Evolutionary conservation across 192 early-diverging fungal species (phyloP).

Genomic region (Backusella westeae): DNA sequence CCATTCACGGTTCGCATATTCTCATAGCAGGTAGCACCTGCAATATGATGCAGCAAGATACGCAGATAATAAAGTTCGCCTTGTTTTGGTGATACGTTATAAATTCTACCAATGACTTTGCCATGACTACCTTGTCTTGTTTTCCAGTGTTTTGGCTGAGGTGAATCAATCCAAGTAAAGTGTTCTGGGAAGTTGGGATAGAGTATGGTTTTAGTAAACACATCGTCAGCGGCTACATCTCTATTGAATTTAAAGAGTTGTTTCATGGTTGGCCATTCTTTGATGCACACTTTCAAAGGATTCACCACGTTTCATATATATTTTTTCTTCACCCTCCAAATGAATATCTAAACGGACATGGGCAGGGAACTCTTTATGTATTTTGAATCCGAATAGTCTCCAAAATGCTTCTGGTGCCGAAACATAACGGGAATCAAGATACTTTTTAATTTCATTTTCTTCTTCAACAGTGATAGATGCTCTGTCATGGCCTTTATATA

Average conservation of each 20-base stretch:
- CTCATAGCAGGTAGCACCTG: neutral
- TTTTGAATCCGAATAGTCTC: slow-evolving; percentile 27
- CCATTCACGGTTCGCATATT: neutral
- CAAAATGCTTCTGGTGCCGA: slow-evolving; percentile 29
- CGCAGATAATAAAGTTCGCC: neutral
- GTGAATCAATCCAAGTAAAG: neutral
- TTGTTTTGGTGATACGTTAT: neutral
- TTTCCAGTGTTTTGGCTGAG: neutral
- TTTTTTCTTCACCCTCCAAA: slow-evolving; percentile 10
- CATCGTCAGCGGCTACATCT: neutral
- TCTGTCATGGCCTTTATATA: slow-evolving; percentile 6
- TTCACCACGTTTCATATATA: neutral
- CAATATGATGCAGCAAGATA: neutral
- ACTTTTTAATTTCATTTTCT: slow-evolving; percentile 1
- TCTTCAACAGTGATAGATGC: neutral
- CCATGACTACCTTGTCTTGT: neutral
- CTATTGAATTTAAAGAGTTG: neutral
- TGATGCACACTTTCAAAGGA: neutral
- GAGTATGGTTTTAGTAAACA: neutral
- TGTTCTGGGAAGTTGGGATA: neutral
- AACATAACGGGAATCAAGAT: slow-evolving; percentile 22
- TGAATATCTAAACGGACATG: slow-evolving; percentile 24
- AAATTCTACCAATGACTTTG: neutral
- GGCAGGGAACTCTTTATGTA: slow-evolving; percentile 29
- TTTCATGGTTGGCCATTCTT: neutral